phyloP scores from a whole-genome alignment of 202 grass and related monocot genomes.

The Brachypodium distachyon region DNA sequence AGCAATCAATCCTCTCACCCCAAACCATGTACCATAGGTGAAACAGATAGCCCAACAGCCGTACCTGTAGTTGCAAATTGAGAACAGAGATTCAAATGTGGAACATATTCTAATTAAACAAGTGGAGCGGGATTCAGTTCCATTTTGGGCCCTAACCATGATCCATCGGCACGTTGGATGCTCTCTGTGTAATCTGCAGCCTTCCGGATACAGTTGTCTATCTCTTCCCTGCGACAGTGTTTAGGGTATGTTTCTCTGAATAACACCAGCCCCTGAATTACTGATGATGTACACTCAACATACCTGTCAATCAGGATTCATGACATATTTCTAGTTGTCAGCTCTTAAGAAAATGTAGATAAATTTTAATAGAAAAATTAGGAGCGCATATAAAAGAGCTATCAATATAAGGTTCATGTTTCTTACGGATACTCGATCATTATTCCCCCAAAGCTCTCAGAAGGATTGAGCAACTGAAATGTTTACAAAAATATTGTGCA shows the following conservation, averaged over 20 bases:
- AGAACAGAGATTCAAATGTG: not conserved
- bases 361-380: not conserved
- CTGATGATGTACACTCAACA: slow-evolving; percentile 67
- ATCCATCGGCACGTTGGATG: slow-evolving; percentile 2
- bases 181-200: slow-evolving; percentile 16
- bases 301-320: slow-evolving; percentile 31
- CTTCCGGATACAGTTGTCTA: slow-evolving; percentile 2
- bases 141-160: not conserved
- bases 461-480: slow-evolving; percentile 53
- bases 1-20: slow-evolving; percentile 62
- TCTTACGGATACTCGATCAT: slow-evolving; percentile 65
- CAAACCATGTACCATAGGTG: slow-evolving; percentile 73
- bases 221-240: not conserved
- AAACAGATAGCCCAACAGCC: slow-evolving; percentile 81
- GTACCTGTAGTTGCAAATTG: slow-evolving; percentile 43
- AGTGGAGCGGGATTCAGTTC: not conserved
- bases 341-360: no score
- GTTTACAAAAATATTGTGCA: not conserved
- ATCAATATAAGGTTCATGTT: not conserved
- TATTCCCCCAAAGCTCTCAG: slow-evolving; percentile 52
- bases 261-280: slow-evolving; percentile 41
- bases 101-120: not conserved
- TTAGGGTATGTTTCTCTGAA: slow-evolving; percentile 20
- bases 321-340: not conserved
- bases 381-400: not conserved